Conservation (phyloP, 169 alveolate genomes). For the Sarcocystis neurona region DNA sequence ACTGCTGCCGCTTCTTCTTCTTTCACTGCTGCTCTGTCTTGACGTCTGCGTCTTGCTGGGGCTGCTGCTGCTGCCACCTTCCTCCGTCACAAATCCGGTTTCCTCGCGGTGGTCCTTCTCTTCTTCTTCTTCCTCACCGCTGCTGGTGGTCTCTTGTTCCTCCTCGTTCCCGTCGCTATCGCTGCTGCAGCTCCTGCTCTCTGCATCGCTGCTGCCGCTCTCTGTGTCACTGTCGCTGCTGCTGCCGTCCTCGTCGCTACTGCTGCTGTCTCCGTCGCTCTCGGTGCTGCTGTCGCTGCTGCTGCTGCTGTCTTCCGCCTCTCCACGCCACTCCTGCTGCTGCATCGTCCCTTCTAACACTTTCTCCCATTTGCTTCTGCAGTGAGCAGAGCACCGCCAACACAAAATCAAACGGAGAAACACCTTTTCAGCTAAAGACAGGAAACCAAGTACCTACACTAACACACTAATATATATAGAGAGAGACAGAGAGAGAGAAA, state of each 20-base stretch:
- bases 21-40: not conserved
- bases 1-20: not conserved
- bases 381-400: not conserved
- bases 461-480: not conserved
- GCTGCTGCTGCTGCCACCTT: too few relatives aligned
- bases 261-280: constrained; percentile 62
- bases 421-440: not conserved
- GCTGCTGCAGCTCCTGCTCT: constrained; percentile 42
- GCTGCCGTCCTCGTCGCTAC: constrained; percentile 41
- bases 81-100: not conserved
- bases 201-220: constrained; percentile 26
- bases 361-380: constrained; percentile 73
- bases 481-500: not conserved
- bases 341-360: constrained; percentile 73
- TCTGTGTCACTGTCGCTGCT: not conserved
- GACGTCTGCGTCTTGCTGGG: not conserved
- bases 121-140: not conserved
- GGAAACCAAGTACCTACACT: not conserved
- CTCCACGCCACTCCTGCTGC: constrained; percentile 69
- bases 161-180: constrained; percentile 6
- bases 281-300: constrained; percentile 67
- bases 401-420: not conserved
- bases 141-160: not conserved
- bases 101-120: not conserved
- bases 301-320: constrained; percentile 55